These are phyloP conservation scores for Dactylellina parvicollis DNA, from an alignment of 2,329 filamentous ascomycete species.

Conservation along the genomic window DNA sequence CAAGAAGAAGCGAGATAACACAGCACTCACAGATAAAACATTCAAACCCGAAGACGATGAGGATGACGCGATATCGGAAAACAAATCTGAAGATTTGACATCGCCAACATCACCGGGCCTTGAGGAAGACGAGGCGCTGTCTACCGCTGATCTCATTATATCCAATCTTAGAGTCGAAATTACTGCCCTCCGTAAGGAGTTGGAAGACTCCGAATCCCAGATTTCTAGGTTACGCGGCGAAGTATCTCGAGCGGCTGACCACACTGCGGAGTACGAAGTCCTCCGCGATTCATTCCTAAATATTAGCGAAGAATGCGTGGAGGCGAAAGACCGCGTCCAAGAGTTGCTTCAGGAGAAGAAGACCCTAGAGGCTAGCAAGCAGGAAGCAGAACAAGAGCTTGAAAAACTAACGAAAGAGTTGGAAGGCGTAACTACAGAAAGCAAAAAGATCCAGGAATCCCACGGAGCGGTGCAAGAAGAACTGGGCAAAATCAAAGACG, in stretches of 20 bases:
- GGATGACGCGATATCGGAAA: slow-evolving; percentile 19
- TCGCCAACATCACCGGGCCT: slow-evolving; percentile 27
- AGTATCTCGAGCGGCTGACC: slow-evolving; percentile 78
- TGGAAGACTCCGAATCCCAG: slow-evolving; percentile 74
- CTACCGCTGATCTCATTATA: slow-evolving; percentile 47
- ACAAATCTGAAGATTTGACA: slow-evolving; percentile 11
- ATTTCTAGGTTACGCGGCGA: slow-evolving; percentile 77
- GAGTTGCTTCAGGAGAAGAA: slow-evolving; percentile 62
- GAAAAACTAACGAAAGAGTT: slow-evolving; percentile 58
- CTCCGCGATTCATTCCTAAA: slow-evolving; percentile 80
- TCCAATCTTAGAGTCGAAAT: slow-evolving; percentile 59
- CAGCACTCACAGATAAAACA: slow-evolving; percentile 65
- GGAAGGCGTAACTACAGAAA: slow-evolving; percentile 41
- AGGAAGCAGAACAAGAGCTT: slow-evolving; percentile 77
- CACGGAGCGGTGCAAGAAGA: slow-evolving; percentile 58
- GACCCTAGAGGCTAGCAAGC: slow-evolving; percentile 52
- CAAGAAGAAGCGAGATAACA: slow-evolving; percentile 55
- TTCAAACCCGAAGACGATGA: slow-evolving; percentile 64
- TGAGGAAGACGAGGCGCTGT: slow-evolving; percentile 40
- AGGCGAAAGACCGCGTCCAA: slow-evolving; percentile 76
- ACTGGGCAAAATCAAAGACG: slow-evolving; percentile 56
- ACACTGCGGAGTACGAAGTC: slow-evolving; percentile 85
- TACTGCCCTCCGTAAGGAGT: slow-evolving; percentile 61
- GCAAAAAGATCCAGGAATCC: slow-evolving; percentile 57
- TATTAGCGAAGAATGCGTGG: slow-evolving; percentile 84